A percentile compares a stretch with the other conserved stretches of the same genome.
These are phyloP conservation scores for Aureobasidium sp. DNA, from an alignment of 2,329 filamentous ascomycete genomes.

Conservation along the genomic window DNA sequence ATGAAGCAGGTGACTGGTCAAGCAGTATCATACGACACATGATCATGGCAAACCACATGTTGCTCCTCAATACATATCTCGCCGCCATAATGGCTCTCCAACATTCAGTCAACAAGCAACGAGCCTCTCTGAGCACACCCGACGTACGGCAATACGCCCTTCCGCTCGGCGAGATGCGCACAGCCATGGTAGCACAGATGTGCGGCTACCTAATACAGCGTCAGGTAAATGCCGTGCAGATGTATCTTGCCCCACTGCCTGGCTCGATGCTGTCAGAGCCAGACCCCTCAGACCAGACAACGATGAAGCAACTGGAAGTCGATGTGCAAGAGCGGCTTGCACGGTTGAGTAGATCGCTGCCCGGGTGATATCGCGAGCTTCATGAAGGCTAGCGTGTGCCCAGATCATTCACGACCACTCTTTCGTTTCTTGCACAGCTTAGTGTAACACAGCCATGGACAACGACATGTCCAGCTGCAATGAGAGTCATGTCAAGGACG, in stretches of 20 bases:
- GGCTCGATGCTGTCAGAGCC: too few relatives aligned
- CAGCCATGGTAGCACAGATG: not conserved
- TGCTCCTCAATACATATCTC: not conserved
- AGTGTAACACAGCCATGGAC: too few relatives aligned
- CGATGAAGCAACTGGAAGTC: not conserved
- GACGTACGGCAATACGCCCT: not conserved
- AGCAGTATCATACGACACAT: not conserved
- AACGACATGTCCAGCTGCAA: too few relatives aligned
- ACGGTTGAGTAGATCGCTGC: not conserved
- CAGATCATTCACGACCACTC: too few relatives aligned
- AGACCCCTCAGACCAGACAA: not conserved
- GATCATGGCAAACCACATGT: not conserved
- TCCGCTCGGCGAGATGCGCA: not conserved
- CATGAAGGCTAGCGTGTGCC: too few relatives aligned
- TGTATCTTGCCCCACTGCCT: not conserved
- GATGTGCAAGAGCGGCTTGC: not conserved
- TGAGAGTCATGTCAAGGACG: too few relatives aligned
- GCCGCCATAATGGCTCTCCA: not conserved
- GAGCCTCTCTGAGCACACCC: not conserved
- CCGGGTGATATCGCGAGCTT: too few relatives aligned
- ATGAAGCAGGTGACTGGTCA: not conserved
- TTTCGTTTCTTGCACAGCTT: too few relatives aligned
- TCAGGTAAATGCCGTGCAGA: not conserved
- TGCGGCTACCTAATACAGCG: not conserved
- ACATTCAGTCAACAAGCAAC: not conserved